These are phyloP conservation scores for Verticillium isaacii DNA, from an alignment of 2,329 filamentous ascomycete species.

Conservation along the genomic window DNA sequence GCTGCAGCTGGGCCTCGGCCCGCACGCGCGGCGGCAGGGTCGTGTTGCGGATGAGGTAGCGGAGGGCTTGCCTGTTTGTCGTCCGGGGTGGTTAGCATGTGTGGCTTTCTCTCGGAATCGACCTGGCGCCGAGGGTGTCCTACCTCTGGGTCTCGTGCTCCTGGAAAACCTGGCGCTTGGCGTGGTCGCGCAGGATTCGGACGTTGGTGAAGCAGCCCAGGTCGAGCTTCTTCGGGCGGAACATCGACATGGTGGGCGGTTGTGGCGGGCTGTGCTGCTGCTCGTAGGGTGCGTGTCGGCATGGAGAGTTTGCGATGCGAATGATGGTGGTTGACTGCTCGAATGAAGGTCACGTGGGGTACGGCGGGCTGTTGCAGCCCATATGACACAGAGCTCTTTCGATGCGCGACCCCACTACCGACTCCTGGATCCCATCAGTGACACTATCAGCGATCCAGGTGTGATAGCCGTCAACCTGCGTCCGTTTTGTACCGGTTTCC, in stretches of 20 bases:
- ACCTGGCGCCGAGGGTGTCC: conserved; percentile 75
- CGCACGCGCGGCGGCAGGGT: conserved; percentile 76
- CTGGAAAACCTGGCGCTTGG: conserved; percentile 90
- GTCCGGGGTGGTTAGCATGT: not conserved
- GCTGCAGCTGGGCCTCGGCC: conserved; percentile 86
- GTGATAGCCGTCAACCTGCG: too few relatives aligned
- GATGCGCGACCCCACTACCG: not conserved
- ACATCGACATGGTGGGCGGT: conserved; percentile 66
- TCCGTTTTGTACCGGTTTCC: too few relatives aligned
- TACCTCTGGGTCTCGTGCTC: conserved; percentile 86
- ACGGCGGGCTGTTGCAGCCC: not conserved
- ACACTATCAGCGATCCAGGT: not conserved
- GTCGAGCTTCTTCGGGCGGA: conserved; percentile 85
- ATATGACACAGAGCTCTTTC: not conserved
- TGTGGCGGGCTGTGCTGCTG: not conserved
- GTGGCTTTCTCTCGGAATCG: conserved; percentile 44
- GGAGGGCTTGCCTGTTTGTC: conserved; percentile 71
- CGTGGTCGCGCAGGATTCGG: conserved; percentile 86
- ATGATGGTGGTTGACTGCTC: not conserved
- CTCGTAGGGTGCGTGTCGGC: not conserved
- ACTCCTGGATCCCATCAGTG: not conserved
- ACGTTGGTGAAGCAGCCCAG: conserved; percentile 83
- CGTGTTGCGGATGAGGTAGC: conserved; percentile 92
- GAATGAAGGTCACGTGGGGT: not conserved
- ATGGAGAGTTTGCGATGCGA: not conserved